These are phyloP conservation scores for Gloeostereum incarnatum DNA, from an alignment of 768 basidiomycete species.

Conservation along the genomic window DNA sequence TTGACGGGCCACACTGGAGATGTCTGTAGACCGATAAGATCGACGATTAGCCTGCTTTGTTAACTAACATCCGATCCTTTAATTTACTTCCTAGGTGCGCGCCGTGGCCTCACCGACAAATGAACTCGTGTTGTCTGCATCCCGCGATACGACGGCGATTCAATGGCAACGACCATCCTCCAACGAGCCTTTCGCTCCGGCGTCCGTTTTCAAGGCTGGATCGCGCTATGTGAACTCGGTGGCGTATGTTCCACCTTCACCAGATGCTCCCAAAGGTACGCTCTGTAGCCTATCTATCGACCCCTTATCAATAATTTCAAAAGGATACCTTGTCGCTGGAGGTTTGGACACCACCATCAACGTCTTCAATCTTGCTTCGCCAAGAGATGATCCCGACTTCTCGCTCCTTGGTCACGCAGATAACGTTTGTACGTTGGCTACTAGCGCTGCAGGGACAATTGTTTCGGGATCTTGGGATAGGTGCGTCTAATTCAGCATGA, in stretches of 20 bases:
- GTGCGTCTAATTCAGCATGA: slow-evolving; percentile 32
- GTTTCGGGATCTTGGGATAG: slow-evolving; percentile 97
- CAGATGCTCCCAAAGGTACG: slow-evolving; percentile 64
- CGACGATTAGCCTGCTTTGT: slow-evolving; percentile 2
- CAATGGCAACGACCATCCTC: slow-evolving; percentile 59
- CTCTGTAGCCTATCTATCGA: background rate
- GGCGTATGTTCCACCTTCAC: slow-evolving; percentile 62
- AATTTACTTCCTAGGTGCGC: slow-evolving; percentile 54
- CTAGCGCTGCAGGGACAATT: slow-evolving; percentile 60
- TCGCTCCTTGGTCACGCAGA: slow-evolving; percentile 82
- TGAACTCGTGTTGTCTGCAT: slow-evolving; percentile 78
- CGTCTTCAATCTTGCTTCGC: slow-evolving; percentile 53
- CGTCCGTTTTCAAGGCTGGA: slow-evolving; percentile 50
- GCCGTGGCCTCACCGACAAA: slow-evolving; percentile 69
- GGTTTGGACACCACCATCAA: slow-evolving; percentile 88
- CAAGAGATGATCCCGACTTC: slow-evolving; percentile 68
- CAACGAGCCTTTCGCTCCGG: slow-evolving; percentile 41
- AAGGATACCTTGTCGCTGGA: slow-evolving; percentile 84
- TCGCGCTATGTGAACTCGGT: slow-evolving; percentile 76
- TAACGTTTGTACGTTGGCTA: slow-evolving; percentile 83
- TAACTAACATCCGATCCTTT: slow-evolving; percentile 12
- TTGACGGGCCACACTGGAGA: slow-evolving; percentile 64
- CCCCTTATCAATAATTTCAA: slow-evolving; percentile 1
- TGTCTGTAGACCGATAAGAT: slow-evolving; percentile 32
- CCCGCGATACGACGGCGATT: slow-evolving; percentile 87